Percentiles rank a stretch among this genome's conserved stretches.
These are phyloP conservation scores for Colletotrichum ledebouriae DNA, from an alignment of 2,329 filamentous ascomycete genomes.

Conservation along the genomic window DNA sequence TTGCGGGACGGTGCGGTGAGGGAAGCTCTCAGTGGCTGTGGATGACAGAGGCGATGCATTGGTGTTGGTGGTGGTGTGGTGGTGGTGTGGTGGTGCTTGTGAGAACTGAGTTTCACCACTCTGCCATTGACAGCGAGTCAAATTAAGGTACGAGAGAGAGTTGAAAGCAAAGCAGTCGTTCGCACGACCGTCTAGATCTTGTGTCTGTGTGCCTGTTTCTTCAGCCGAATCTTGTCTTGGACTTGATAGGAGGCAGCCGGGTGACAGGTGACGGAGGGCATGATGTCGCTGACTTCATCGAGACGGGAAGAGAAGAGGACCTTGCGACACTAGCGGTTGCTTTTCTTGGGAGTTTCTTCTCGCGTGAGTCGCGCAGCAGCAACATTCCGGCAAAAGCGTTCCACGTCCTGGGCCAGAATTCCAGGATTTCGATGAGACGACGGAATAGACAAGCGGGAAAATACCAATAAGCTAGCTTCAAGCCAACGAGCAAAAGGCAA, in stretches of 20 bases:
- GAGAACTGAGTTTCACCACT: slow-evolving; percentile 21
- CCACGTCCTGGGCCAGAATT: neutral
- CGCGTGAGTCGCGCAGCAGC: slow-evolving; percentile 3
- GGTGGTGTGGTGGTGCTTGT: neutral
- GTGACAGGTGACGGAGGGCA: slow-evolving; percentile 1
- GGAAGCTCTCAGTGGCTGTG: slow-evolving; percentile 23
- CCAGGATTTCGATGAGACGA: neutral
- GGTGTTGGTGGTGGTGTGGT: neutral
- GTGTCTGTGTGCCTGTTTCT: neutral
- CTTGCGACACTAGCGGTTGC: slow-evolving; percentile 4
- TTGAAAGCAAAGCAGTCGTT: no score
- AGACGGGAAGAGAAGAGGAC: neutral
- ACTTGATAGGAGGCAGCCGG: neutral
- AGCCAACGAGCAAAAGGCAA: neutral
- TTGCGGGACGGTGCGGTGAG: slow-evolving; percentile 30
- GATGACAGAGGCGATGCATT: slow-evolving; percentile 13
- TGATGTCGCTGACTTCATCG: slow-evolving; percentile 1
- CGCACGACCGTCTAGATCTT: no score
- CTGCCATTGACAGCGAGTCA: slow-evolving; percentile 1
- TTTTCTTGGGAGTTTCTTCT: neutral
- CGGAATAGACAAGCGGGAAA: neutral
- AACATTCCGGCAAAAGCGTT: slow-evolving; percentile 7
- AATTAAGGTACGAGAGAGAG: neutral
- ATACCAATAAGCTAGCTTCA: no score
- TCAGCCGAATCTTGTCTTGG: neutral